These are phyloP conservation scores for Trichoderma cornu-damae DNA, from an alignment of 2,329 filamentous ascomycete genomes.

Conservation along the genomic window DNA sequence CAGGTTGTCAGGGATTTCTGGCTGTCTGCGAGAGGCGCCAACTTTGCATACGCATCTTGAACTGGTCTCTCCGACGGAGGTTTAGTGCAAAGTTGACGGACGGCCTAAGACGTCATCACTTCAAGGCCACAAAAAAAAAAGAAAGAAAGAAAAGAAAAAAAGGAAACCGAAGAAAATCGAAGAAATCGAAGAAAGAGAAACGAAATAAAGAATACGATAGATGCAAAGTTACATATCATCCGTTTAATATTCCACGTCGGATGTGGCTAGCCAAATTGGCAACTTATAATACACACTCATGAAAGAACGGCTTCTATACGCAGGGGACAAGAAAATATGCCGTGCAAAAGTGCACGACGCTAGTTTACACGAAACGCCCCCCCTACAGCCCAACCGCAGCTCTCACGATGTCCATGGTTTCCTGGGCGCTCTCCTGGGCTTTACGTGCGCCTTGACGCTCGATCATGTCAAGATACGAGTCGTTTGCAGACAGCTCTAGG, in stretches of 20 bases:
- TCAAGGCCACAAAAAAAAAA: not conserved
- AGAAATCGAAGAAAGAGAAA: too few relatives aligned
- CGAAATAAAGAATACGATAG: not conserved
- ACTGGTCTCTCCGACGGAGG: not conserved
- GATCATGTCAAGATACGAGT: conserved; percentile 52
- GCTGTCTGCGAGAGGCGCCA: conserved; percentile 59
- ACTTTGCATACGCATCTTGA: conserved; percentile 56
- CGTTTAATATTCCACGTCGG: not conserved
- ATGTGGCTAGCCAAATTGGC: not conserved
- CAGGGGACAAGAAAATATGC: not conserved
- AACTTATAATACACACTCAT: not conserved
- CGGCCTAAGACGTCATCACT: too few relatives aligned
- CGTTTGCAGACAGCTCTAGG: conserved; percentile 41
- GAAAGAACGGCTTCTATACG: not conserved
- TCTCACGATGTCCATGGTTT: conserved; percentile 51
- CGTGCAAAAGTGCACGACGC: not conserved
- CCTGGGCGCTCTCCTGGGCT: conserved; percentile 57
- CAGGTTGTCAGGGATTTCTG: conserved; percentile 67
- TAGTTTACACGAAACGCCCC: not conserved
- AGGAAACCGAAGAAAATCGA: too few relatives aligned
- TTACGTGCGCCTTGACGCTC: conserved; percentile 53
- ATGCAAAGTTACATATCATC: not conserved
- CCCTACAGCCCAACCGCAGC: conserved; percentile 46
- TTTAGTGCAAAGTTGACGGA: not conserved
- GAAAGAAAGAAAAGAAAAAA: not conserved